Evolutionary conservation across 2,329 filamentous ascomycete species (phyloP), one percentile per base, ranked within the genome.

Genomic region (Sphaceloma murrayae): DNA sequence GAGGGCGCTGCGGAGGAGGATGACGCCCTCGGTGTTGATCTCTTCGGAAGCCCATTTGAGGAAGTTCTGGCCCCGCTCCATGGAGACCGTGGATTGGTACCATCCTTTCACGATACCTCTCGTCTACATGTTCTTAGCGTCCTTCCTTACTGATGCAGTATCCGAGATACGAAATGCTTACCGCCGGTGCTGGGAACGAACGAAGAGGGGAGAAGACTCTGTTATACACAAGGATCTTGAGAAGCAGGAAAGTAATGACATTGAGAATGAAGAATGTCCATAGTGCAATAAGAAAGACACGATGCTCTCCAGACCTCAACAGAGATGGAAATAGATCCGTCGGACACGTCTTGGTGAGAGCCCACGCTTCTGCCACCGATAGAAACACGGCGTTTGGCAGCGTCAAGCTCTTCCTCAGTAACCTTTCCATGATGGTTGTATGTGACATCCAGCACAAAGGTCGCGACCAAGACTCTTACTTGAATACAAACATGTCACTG

Each of bases 21-120:
- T 19, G 14, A 38, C 34, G 13, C 34, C 34, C 9, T 38, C 34
- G 19, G 34, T 38, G 34, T 38, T 38, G 34, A 26, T 13, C 8
- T 17, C 16, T 24, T 38, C 34, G 34, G 34, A 38, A 5, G 34
- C 34, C 34, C 34, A 38, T 13, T 14, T 18, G 10, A 38, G 34
- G 21, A 38, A 38, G 11, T 38, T 38, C 34, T 38, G 19, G 4
- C 34, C 34, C 19, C 34, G 24, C 10, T 22, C 27, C 34, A 38
- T 38, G 9, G 34, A 38, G 8, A 38, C 34, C 3, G 19, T 38
- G 10, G 34, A 38, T 16, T 38, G 34, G 9, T 38, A 38, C 21
- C 34, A 24, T 38, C 18, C 34, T 38, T 13, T 38, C 3, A n/a
- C 8, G 19, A 38, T 26, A 22, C 27, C 14, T 9, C 34, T 19